phyloP scores from a whole-genome alignment of 2,329 filamentous ascomycete species.

The Calonectria hongkongensis region DNA sequence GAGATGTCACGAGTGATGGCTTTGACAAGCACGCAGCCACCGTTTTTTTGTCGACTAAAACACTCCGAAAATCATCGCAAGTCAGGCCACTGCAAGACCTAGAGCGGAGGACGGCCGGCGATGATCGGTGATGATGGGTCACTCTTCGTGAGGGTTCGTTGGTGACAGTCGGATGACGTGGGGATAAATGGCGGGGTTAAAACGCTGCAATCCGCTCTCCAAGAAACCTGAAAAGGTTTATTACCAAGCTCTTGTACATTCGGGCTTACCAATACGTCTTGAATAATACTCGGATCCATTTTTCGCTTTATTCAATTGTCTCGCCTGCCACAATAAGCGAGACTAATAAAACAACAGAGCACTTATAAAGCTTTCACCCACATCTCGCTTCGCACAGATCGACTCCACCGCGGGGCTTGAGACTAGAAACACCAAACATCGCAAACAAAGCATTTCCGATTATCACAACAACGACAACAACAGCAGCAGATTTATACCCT shows the following conservation, averaged over 20 bases:
- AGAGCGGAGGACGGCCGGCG: slow-evolving; percentile 40
- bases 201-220: slow-evolving; percentile 25
- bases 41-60: neutral
- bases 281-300: neutral
- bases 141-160: slow-evolving; percentile 36
- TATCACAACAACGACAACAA: slow-evolving; percentile 3
- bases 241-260: slow-evolving; percentile 34
- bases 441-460: slow-evolving; percentile 7
- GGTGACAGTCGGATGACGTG: slow-evolving; percentile 50
- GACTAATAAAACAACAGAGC: neutral
- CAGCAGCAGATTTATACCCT: neutral
- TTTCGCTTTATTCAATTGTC: slow-evolving; percentile 9
- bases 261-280: slow-evolving; percentile 18
- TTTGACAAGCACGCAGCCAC: neutral
- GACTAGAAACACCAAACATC: neutral
- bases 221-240: slow-evolving; percentile 17
- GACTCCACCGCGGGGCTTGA: slow-evolving; percentile 30
- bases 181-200: slow-evolving; percentile 51
- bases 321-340: neutral
- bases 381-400: slow-evolving; percentile 12
- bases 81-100: slow-evolving; percentile 41
- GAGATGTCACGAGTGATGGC: slow-evolving; percentile 33
- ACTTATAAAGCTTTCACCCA: slow-evolving; percentile 14
- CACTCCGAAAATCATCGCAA: slow-evolving; percentile 1
- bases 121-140: slow-evolving; percentile 40